Evolutionary conservation across 495 filamentous ascomycete genomes (phyloP), one percentile per base, ranked within the genome.

Genomic region (Penicillium parvum): DNA sequence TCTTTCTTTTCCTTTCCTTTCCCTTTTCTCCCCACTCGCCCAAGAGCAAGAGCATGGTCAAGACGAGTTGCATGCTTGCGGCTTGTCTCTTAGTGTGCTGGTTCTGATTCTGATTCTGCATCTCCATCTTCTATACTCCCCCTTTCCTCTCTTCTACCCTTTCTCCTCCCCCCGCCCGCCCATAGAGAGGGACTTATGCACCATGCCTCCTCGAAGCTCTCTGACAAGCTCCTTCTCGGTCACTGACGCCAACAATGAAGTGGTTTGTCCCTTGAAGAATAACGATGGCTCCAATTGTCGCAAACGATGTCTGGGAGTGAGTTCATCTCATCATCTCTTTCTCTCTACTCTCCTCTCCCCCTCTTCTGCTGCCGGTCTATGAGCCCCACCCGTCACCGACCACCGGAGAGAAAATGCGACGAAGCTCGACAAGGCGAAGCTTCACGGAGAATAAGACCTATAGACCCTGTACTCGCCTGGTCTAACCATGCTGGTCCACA

Each of bases 261-360:
- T 98, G 52, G 88, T 96, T 46, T 98, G 92, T 74, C 92, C 92
- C 47, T 71, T 98, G 72, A 83, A 82, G 58, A 96, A 96, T 64
- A 89, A 95, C 47, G 92, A 98, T 79, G 88, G 89, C 55, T 95
- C 92, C 54, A 89, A 84, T 72, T 98, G 92, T 77, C 86, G 92
- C 61, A 98, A 98, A 74, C 79, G 92, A 73, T 98, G 92, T 68
- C 77, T 92, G 58, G 92, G 92, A 66, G 92, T 97, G 73, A 87
- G 91, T 87, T 45, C 43, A 45, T 39, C 17, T 53, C 26, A 16
- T 37, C 21, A 11, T 33, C 22, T 21, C 27, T 37, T 39, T 32
- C 47, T 30, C 40, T 23, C 32, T 44, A 39, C 50, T 34, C 50
- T 41, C 42, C 39, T 42, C 47, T 53, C 44, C 43, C 47, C 30